phyloP scores from a whole-genome alignment of 805 yeast species.

The Candida adriatica region DNA sequence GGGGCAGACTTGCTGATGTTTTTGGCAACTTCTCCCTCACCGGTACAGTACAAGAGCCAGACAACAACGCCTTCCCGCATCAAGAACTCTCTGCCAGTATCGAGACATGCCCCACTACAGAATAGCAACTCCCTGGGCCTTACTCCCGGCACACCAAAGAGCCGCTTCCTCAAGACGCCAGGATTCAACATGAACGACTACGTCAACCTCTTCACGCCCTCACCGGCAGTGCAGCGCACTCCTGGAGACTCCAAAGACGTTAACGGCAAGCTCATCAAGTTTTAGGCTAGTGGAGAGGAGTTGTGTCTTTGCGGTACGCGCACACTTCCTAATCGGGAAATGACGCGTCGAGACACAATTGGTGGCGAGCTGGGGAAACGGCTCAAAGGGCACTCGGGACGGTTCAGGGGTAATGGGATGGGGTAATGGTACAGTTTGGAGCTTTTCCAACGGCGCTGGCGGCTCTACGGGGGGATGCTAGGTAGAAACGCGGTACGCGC shows the following conservation, averaged over 20 bases:
- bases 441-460: too few relatives aligned
- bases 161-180: conserved; percentile 38
- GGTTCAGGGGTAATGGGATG: too few relatives aligned
- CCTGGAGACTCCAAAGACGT: conserved; percentile 27
- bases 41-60: conserved; percentile 25
- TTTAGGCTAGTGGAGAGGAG: too few relatives aligned
- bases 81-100: conserved; percentile 20
- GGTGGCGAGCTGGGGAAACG: too few relatives aligned
- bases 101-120: conserved; percentile 9
- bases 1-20: conserved; percentile 81
- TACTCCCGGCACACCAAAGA: conserved; percentile 25
- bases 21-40: conserved; percentile 79
- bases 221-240: conserved; percentile 38
- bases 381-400: too few relatives aligned
- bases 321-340: conserved; percentile 1
- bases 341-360: too few relatives aligned
- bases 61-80: too few relatives aligned
- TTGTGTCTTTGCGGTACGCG: too few relatives aligned
- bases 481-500: too few relatives aligned
- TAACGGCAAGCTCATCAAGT: conserved; percentile 23
- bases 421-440: too few relatives aligned
- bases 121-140: conserved; percentile 10
- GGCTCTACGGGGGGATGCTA: too few relatives aligned
- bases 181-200: conserved; percentile 81
- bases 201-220: conserved; percentile 71